phyloP scores from a whole-genome alignment of 2,329 filamentous ascomycete species.

The Onygena corvina region DNA sequence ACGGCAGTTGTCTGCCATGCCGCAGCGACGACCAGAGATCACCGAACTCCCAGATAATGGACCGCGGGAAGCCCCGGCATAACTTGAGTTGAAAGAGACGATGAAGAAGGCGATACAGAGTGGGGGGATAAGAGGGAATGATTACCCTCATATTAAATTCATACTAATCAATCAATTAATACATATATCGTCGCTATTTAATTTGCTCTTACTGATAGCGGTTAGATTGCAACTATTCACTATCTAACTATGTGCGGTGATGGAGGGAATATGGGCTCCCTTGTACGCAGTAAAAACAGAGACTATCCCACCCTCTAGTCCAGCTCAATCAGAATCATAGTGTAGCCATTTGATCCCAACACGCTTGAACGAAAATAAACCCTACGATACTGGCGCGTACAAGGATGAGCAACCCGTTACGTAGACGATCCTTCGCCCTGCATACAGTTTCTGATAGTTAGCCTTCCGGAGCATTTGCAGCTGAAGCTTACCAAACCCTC shows the following conservation, averaged over 20 bases:
- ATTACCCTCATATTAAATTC: no score
- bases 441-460: not conserved
- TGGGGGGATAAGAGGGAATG: no score
- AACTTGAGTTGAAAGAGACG: not conserved
- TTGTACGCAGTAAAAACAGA: no score
- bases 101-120: not conserved
- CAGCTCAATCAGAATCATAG: no score
- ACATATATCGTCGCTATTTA: no score
- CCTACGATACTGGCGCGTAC: not conserved
- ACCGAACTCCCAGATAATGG: not conserved
- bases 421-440: not conserved
- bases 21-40: not conserved
- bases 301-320: no score
- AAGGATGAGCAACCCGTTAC: not conserved
- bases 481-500: not conserved
- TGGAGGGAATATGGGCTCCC: no score
- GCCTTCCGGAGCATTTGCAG: not conserved
- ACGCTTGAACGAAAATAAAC: no score
- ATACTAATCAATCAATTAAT: not conserved
- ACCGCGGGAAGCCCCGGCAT: not conserved
- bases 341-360: no score
- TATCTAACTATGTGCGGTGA: no score
- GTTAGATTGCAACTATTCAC: no score
- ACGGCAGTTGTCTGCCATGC: not conserved
- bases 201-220: no score